phyloP scores from a whole-genome alignment of 768 basidiomycete species.

The Scleroderma bovista region DNA sequence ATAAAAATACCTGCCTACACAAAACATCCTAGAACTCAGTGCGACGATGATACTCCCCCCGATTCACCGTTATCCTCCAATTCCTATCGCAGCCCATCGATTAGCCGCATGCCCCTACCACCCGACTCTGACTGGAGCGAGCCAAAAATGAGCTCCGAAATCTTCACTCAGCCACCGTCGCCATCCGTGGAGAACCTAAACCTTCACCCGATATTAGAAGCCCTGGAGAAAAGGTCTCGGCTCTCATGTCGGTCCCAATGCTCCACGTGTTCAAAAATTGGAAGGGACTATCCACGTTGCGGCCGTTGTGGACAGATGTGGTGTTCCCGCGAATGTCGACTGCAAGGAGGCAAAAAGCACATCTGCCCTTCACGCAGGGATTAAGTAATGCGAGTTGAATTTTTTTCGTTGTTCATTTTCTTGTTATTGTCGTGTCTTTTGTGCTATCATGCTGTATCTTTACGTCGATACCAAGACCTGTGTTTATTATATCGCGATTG shows the following conservation, averaged over 20 bases:
- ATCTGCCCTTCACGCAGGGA: conserved; percentile 33
- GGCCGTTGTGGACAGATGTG: conserved; percentile 53
- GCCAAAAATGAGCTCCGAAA: conserved; percentile 7
- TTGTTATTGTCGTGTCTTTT: background rate
- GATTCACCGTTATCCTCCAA: conserved; percentile 27
- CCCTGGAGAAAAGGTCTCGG: conserved; percentile 47
- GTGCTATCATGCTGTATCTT: background rate
- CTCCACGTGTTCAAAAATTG: conserved; percentile 47
- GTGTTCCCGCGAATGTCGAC: conserved; percentile 60
- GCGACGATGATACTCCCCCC: conserved; percentile 22
- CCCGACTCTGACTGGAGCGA: conserved; percentile 11
- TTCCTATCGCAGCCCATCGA: conserved; percentile 32
- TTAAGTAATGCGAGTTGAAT: too few species aligned
- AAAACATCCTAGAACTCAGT: conserved; percentile 3
- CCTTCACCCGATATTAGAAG: conserved; percentile 43
- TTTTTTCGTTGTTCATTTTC: too few species aligned
- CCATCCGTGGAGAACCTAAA: conserved; percentile 14
- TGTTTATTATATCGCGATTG: background rate
- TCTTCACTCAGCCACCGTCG: conserved; percentile 11
- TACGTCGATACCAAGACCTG: background rate
- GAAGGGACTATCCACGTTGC: conserved; percentile 57
- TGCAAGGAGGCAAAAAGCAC: conserved; percentile 49
- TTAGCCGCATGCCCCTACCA: conserved; percentile 36
- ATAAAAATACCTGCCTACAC: conserved; percentile 13
- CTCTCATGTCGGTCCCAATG: conserved; percentile 41